Evolutionary conservation across 2,329 filamentous ascomycete species (phyloP), one percentile per base, ranked within the genome.

Genomic region (Colletotrichum navitas): DNA sequence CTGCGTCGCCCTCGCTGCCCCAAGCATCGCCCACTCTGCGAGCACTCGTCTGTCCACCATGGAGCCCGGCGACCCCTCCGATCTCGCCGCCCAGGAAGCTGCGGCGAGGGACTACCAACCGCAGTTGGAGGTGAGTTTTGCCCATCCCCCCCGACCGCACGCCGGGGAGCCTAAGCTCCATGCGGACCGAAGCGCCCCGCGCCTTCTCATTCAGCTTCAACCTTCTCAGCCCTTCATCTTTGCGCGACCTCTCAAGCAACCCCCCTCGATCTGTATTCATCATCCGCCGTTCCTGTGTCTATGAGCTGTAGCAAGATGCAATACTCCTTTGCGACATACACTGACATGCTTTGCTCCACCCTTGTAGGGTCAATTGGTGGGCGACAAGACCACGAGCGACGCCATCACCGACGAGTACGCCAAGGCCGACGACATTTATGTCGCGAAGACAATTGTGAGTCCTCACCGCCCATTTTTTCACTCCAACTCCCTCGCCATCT

Each of bases 321-420:
- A 6, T 34, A 10, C 5, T 16, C 29, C 7, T 39, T 12, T 39
- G 11, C 24, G 24, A n/a, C 26, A 6, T n/a, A 34, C 32, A 47
- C 56, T 68, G 47, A 64, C 39, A 29, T 43, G 26, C 21, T 14
- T 43, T 77, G 73, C 76, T 74, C 68, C 76, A 81, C 74, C 81
- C 76, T 68, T 68, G 66, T 74, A 98, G 95, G 94, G 94, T 67
- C 93, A 94, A 73, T 86, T 95, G 61, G 92, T 98, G 75, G 93
- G 94, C 77, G 88, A 92, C 73, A 93, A 93, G 82, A 90, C 90
- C 78, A 89, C 93, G 63, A 97, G 92, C 81, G 88, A 90, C 76
- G 89, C 87, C 75, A 94, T 99, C 78, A 91, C 93, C 21, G 87
- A 91, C 74, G 93, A 97, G 80, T 98, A 97, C 83, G 93, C 94